phyloP scores from a whole-genome alignment of 495 filamentous ascomycete genomes.

The Aspergillus funiculosus region DNA sequence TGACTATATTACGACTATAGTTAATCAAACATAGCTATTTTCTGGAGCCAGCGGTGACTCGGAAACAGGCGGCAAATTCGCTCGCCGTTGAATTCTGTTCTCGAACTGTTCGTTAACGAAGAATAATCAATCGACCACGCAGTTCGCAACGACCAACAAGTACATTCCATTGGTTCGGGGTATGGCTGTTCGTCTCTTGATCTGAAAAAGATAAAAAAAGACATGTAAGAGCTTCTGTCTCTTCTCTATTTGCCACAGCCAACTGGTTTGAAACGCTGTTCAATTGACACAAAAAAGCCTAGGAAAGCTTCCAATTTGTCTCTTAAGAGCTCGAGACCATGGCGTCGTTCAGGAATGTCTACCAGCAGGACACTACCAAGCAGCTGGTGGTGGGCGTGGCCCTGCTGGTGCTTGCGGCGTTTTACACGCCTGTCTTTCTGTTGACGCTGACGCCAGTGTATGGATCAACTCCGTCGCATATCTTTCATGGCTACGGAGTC shows the following conservation, averaged over 20 bases:
- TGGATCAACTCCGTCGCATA: slow-evolving; percentile 66
- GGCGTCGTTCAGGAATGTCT: slow-evolving; percentile 25
- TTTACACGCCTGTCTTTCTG: slow-evolving; percentile 68
- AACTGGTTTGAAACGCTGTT: too few relatives aligned
- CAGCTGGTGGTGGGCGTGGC: slow-evolving; percentile 31
- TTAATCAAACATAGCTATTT: too few relatives aligned
- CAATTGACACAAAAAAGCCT: too few relatives aligned
- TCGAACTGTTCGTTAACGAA: neutral
- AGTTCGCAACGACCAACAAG: neutral
- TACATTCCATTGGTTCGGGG: slow-evolving; percentile 1
- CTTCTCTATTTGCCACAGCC: too few relatives aligned
- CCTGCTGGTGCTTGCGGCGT: slow-evolving; percentile 62
- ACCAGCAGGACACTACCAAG: slow-evolving; percentile 27
- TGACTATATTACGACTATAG: too few relatives aligned
- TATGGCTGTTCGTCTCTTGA: slow-evolving; percentile 14
- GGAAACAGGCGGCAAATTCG: slow-evolving; percentile 32
- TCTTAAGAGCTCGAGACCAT: slow-evolving; percentile 16
- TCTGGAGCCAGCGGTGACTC: neutral
- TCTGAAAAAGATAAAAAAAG: slow-evolving; percentile 19
- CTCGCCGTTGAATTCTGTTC: neutral
- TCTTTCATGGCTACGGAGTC: slow-evolving; percentile 64
- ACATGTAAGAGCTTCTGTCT: slow-evolving; percentile 17
- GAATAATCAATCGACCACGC: neutral
- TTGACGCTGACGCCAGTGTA: slow-evolving; percentile 78
- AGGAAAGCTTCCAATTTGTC: too few relatives aligned